A percentile compares a stretch with the other conserved stretches of the same genome.
phyloP scores from a whole-genome alignment of 768 basidiomycete genomes.

The Rubroboletus satanas region DNA sequence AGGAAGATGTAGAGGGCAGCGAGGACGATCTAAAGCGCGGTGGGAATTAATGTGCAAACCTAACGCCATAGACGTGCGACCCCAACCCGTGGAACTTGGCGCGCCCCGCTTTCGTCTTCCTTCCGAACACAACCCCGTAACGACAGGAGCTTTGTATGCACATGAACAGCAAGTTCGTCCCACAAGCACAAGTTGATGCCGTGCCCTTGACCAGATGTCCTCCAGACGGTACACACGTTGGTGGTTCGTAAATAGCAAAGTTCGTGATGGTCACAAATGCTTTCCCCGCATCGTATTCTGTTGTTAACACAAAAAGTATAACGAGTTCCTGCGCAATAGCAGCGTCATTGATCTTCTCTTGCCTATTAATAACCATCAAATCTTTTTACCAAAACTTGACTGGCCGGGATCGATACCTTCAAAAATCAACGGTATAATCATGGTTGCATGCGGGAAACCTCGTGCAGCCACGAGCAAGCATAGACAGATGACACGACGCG shows the following conservation, averaged over 20 bases:
- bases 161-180: not conserved
- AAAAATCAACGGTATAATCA: not conserved
- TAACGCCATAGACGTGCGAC: not conserved
- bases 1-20: no score
- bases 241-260: conserved; percentile 11
- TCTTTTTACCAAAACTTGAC: conserved; percentile 1
- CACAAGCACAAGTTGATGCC: not conserved
- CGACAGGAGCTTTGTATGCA: not conserved
- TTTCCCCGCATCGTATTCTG: not conserved
- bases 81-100: not conserved
- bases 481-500: not conserved
- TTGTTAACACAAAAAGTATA: conserved; percentile 2
- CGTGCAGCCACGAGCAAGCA: not conserved
- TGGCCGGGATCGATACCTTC: not conserved
- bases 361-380: conserved; percentile 8
- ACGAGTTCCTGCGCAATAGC: not conserved
- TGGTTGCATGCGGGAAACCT: not conserved
- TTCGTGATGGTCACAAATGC: not conserved
- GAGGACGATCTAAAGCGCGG: no score
- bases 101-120: not conserved
- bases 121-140: not conserved
- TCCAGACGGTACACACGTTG: conserved; percentile 7
- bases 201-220: not conserved
- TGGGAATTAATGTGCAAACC: no score
- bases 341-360: not conserved